Base-by-base conservation (phyloP, 2,329 filamentous ascomycete species). In the Xylaria sp. region DNA sequence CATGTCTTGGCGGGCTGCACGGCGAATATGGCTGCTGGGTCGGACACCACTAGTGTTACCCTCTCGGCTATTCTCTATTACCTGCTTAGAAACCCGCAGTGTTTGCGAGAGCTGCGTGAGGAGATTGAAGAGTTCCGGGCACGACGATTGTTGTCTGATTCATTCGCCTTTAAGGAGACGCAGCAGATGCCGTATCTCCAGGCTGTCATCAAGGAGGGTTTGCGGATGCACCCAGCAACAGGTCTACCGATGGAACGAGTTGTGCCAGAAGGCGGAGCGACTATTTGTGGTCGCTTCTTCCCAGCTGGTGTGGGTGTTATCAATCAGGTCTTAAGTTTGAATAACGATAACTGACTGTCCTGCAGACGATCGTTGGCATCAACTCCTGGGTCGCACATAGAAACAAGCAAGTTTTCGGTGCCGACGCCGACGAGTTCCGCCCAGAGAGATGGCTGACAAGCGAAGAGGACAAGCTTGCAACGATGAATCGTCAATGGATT, bases 161-260 rank as follows among this genome's bases (percentile, higher is more conserved):
- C 61, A 3, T 65, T 77, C 29, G 72, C 72, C 0, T 80, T 77
- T 59, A 73, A 72, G 40, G 71, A 78, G 18, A 69, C 72, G 1
- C 75, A 78, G 63, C 66, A 74, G 2, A 73, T 84, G 63, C 81
- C 80, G 0, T 87, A 86, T 66, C 78, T 88, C 1, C 79, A 84
- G 64, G 84, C 84, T 0, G 81, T 84, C 16, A 78, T 87, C 27
- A 82, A 81, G 35, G 85, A 87, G 71, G 78, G 79, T 0, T 78
- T 85, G 72, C 79, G 85, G 4, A 68, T 86, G 1, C 82, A 86
- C 67, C 82, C 84, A 5, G 79, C 80, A 0, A 76, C 83, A 1
- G 81, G 81, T 0, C 76, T 84, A 50, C 75, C 81, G 0, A 73
- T 87, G 0, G 80, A 83, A 58, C 81, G 85, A 1, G 73, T 81